Evolutionary conservation across 371 early-diverging fungal genomes (phyloP).

Genomic region (Sporodiniella umbellata): DNA sequence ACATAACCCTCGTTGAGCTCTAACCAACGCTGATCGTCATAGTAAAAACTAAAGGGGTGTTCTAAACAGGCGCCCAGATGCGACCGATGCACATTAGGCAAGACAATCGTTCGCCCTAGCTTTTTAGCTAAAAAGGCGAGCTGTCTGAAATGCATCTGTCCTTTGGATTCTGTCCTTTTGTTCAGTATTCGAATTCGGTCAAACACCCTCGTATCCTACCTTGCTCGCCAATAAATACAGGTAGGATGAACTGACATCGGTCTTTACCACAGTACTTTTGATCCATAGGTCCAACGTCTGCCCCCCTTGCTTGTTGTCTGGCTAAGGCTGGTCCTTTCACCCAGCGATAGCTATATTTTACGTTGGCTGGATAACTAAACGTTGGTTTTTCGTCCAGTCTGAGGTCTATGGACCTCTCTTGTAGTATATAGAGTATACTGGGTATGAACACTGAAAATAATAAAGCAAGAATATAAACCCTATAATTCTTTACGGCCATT

Average conservation of each 20-base stretch:
- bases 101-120: conserved; percentile 29
- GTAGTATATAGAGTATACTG: background rate
- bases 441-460: background rate
- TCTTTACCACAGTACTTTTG: conserved; percentile 28
- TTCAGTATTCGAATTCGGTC: background rate
- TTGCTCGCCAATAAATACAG: conserved; percentile 37
- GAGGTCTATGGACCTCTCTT: background rate
- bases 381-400: background rate
- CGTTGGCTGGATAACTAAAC: background rate
- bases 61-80: conserved; percentile 27
- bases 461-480: background rate
- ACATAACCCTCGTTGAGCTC: conserved; percentile 14
- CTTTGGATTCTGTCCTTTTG: conserved; percentile 36
- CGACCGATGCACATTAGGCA: conserved; percentile 33
- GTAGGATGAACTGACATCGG: conserved; percentile 28
- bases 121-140: conserved; percentile 29
- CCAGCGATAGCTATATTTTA: background rate
- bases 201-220: conserved; percentile 15
- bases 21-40: conserved; percentile 19
- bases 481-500: background rate
- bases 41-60: conserved; percentile 28
- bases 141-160: conserved; percentile 35
- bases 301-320: background rate
- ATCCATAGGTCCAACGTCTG: conserved; percentile 20
- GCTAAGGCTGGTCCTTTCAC: background rate